Conservation (phyloP, 1,284 basidiomycete genomes). For the Papiliotrema terrestris region DNA sequence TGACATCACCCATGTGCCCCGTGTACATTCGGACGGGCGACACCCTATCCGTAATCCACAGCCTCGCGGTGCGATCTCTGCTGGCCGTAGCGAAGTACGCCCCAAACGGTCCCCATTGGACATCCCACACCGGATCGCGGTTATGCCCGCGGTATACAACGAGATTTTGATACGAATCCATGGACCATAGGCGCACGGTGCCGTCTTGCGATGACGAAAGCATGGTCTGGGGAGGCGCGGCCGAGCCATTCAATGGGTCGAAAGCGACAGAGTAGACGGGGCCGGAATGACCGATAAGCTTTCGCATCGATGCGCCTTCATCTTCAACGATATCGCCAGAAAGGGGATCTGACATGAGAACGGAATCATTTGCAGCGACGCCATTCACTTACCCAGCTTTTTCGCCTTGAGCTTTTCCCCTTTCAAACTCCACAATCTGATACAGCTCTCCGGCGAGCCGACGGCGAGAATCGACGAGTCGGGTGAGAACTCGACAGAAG, state of each 20-base stretch:
- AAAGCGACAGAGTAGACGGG: slow-evolving; percentile 94
- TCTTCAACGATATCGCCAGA: slow-evolving; percentile 56
- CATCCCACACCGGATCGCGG: slow-evolving; percentile 97
- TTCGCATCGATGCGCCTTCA: slow-evolving; percentile 75
- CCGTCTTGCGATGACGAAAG: slow-evolving; percentile 92
- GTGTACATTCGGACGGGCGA: slow-evolving; percentile 89
- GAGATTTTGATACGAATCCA: slow-evolving; percentile 90
- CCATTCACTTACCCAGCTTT: slow-evolving; percentile 61
- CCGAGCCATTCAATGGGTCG: slow-evolving; percentile 84
- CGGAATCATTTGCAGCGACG: neutral
- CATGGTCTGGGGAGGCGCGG: slow-evolving; percentile 77
- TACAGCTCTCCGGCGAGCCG: slow-evolving; percentile 93
- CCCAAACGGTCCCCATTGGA: slow-evolving; percentile 95
- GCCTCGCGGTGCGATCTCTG: slow-evolving; percentile 85
- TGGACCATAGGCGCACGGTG: slow-evolving; percentile 87
- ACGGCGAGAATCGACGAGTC: slow-evolving; percentile 94
- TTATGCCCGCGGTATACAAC: slow-evolving; percentile 89
- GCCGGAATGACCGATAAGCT: slow-evolving; percentile 93
- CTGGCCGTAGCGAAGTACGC: slow-evolving; percentile 98
- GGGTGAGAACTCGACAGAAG: slow-evolving; percentile 82
- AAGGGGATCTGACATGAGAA: slow-evolving; percentile 22
- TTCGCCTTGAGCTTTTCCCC: slow-evolving; percentile 71
- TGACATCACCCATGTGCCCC: slow-evolving; percentile 94
- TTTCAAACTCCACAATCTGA: slow-evolving; percentile 91
- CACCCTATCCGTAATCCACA: slow-evolving; percentile 93